Base-by-base conservation (phyloP, 495 filamentous ascomycete species). In the Hypoxylon trugodes region DNA sequence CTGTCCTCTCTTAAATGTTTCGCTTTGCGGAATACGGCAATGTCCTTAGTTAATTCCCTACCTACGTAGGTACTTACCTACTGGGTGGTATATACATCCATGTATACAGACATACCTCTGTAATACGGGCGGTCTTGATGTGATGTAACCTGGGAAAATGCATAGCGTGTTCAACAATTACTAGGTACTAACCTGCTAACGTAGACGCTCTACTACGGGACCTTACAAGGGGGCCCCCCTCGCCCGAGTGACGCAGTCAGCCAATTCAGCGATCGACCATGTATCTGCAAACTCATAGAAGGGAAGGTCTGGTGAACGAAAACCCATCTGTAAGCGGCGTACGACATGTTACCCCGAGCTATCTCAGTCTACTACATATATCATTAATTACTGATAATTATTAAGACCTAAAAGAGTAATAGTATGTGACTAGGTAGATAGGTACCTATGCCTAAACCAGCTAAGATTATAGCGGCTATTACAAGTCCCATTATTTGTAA, bases 161-260 rank as follows among this genome's bases (percentile, higher is more conserved):
- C 47, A 62, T 45, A 58, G 52, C 32, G 58, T 47, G 58, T 42
- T 67, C 64, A 42, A 41, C 26, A 28, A 52, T n/a, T n/a, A n/a
- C n/a, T n/a, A n/a, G n/a, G n/a, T n/a, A n/a, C n/a, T n/a, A n/a
- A n/a, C n/a, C n/a, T n/a, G n/a, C n/a, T n/a, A n/a, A n/a, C n/a
- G n/a, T 61, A 41, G 62, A 58, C 57, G 40, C 64, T 67, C 53
- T 55, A 38, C 51, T 58, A 58, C 41, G 51, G 64, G 47, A 67
- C 59, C 64, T 67, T 62, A 67, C 58, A 67, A 52, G 57, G 63
- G 48, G 40, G 32, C 4, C 24, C 41, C 61, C 56, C 50, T 66
- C 57, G 63, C 57, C 57, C 63, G 53, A 62, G 64, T 67, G 64
- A 67, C 64, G 64, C 64, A 67, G 64, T 61, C 58, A 66, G 56